Conservation (phyloP, 345 rosid genomes). For the Salix purpurea region DNA sequence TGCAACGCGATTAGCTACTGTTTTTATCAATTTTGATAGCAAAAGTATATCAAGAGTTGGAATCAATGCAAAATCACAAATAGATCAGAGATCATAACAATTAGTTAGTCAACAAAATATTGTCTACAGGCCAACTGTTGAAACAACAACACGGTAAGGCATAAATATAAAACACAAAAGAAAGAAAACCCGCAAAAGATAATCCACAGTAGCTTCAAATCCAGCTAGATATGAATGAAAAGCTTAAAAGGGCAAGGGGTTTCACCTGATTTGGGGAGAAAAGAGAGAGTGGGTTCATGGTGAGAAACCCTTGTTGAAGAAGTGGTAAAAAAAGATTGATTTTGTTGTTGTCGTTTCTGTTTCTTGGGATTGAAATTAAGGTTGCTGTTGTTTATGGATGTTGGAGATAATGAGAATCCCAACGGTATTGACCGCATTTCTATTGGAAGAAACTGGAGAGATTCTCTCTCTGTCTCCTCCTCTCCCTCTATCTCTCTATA, state of each 20-base stretch:
- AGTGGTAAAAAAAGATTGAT: slow-evolving; percentile 9
- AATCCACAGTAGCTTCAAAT: not conserved
- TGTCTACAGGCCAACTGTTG: too few relatives aligned
- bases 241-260: not conserved
- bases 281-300: slow-evolving; percentile 13
- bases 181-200: not conserved
- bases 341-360: not conserved
- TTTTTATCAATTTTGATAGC: too few relatives aligned
- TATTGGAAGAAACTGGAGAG: not conserved
- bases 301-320: slow-evolving; percentile 29
- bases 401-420: slow-evolving; percentile 49
- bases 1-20: too few relatives aligned
- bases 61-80: too few relatives aligned
- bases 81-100: too few relatives aligned
- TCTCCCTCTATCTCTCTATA: not conserved
- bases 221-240: not conserved
- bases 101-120: too few relatives aligned
- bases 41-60: too few relatives aligned
- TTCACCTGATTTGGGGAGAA: slow-evolving; percentile 44
- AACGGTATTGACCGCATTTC: slow-evolving; percentile 71
- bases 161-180: too few relatives aligned
- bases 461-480: slow-evolving; percentile 10
- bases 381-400: slow-evolving; percentile 13
- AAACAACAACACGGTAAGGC: too few relatives aligned
- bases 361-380: slow-evolving; percentile 31